Evolutionary conservation across 495 filamentous ascomycete species (phyloP).

Genomic region (Neurospora sp.): DNA sequence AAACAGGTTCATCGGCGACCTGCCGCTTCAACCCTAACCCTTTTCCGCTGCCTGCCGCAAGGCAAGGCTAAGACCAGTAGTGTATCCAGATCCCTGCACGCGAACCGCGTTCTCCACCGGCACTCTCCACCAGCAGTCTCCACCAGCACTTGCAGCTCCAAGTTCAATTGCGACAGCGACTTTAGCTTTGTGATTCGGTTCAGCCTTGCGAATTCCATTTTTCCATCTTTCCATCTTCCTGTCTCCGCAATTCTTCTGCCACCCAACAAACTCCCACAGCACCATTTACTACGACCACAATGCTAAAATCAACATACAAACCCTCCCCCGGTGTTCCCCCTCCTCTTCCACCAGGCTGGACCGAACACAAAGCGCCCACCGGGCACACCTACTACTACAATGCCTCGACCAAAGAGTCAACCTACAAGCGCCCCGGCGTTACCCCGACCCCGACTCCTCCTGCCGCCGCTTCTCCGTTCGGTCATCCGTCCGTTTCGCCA

Average conservation of each 20-base stretch:
- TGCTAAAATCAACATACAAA: conserved; percentile 58
- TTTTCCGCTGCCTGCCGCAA: not conserved
- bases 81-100: not conserved
- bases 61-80: not conserved
- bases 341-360: conserved; percentile 74
- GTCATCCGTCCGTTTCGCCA: not conserved
- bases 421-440: conserved; percentile 60
- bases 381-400: conserved; percentile 90
- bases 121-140: not conserved
- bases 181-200: not conserved
- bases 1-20: not conserved
- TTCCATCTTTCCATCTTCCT: not conserved
- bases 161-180: not conserved
- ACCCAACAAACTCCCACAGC: not conserved
- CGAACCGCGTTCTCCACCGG: not conserved
- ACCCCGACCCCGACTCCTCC: conserved; percentile 17
- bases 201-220: not conserved
- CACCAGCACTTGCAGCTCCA: not conserved
- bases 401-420: conserved; percentile 74
- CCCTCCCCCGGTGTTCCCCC: conserved; percentile 31
- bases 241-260: not conserved
- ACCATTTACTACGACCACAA: conserved; percentile 10
- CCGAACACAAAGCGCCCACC: conserved; percentile 83
- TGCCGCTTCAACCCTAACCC: not conserved
- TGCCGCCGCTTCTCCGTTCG: conserved; percentile 1